phyloP scores from a whole-genome alignment of 495 filamentous ascomycete genomes.

The Aspergillus nidulans region DNA sequence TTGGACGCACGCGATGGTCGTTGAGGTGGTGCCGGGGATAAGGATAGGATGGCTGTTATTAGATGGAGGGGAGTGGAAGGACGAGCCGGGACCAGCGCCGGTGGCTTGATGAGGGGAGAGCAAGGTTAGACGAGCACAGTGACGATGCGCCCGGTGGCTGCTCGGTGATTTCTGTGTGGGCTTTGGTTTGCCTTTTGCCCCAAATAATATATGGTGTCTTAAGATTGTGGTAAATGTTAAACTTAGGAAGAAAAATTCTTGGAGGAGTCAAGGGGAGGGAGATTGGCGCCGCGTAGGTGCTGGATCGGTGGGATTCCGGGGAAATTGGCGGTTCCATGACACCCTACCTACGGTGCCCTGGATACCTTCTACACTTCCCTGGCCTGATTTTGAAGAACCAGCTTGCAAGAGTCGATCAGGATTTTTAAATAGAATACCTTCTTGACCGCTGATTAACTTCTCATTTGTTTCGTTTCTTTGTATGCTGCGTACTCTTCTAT shows the following conservation, averaged over 20 bases:
- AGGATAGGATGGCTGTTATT: background rate
- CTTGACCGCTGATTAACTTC: constrained; percentile 1
- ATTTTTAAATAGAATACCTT: background rate
- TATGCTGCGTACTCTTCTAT: background rate
- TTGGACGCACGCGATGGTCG: constrained; percentile 12
- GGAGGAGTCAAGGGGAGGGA: background rate
- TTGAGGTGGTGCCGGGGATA: constrained; percentile 13
- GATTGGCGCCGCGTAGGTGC: background rate
- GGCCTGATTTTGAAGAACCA: background rate
- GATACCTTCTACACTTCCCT: background rate
- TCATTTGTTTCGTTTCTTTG: background rate
- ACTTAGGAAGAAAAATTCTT: background rate
- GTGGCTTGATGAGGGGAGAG: constrained; percentile 1
- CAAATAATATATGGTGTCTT: background rate
- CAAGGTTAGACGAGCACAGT: background rate
- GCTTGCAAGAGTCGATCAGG: background rate
- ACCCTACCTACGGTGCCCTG: background rate
- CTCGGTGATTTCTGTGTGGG: background rate
- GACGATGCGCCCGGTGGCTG: background rate
- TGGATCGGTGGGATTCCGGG: background rate
- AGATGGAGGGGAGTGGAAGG: constrained; percentile 5
- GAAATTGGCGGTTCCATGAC: background rate
- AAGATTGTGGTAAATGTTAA: background rate
- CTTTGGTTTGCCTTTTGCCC: background rate
- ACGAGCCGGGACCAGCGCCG: background rate